Base-by-base conservation (phyloP, 176 grass and related monocot species). In the Bonia amplexicaulis region DNA sequence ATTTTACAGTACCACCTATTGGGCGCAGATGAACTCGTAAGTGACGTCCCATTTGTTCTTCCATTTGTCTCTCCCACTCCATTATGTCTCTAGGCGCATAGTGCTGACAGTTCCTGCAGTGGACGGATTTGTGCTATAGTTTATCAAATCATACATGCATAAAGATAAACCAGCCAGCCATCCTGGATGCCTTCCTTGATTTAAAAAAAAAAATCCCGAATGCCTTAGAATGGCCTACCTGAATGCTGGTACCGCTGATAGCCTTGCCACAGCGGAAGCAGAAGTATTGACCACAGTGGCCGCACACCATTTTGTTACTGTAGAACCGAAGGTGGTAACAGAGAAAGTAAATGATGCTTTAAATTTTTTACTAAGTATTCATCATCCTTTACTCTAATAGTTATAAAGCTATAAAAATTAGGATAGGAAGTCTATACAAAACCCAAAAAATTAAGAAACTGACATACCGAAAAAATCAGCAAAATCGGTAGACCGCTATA, bases 191-290 rank as follows among this genome's bases (percentile, higher is more conserved):
- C 3, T 67, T 84, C 13, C 76, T 76, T 65, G 3, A n/a, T n/a
- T n/a, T n/a, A n/a, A n/a, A 53, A 23, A 84, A 81, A 20, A 67
- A n/a, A 0, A 75, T 26, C 31, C 14, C 40, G 0, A 45, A 41
- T n/a, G 29, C 23, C 12, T 15, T 68, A 23, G 63, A 77, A 87
- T 71, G 31, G 29, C 86, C 86, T 83, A 88, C 86, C 58, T 55
- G 73, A 88, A 88, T 90, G 88, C 5, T 61, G 23, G 65, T 88
- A 93, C 91, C 91, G 51, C 9, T 73, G 61, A 90, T 90, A 51
- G 88, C 78, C 66, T 88, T 85, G 85, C 87, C 86, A 74, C 91
- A 90, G 61, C 9, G 25, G 68, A 88, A 90, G 78, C 91, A 88
- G 47, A 93, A 93, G 52, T 6, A 71, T 71, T 29, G 88, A 58